phyloP scores from a whole-genome alignment of 805 yeast species.

The Deakozyma indianensis region DNA sequence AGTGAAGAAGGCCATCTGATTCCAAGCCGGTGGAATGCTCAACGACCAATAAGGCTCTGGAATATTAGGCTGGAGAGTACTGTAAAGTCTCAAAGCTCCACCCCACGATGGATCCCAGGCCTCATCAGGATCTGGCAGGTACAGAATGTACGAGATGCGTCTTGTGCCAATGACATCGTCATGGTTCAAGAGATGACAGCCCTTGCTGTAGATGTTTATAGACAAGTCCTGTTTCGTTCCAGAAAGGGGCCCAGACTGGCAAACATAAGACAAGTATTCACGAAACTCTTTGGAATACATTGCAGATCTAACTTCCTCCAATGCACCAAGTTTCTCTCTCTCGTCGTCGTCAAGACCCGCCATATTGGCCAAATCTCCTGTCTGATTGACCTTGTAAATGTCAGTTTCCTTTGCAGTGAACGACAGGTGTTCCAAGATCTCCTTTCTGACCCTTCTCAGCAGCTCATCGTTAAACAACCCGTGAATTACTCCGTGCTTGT shows the following conservation, averaged over 20 bases:
- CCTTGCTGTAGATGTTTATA: slow-evolving; percentile 77
- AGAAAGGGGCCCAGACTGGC: slow-evolving; percentile 79
- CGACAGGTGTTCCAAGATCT: slow-evolving; percentile 68
- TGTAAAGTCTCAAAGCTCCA: slow-evolving; percentile 78
- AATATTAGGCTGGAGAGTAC: slow-evolving; percentile 75
- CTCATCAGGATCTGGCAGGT: slow-evolving; percentile 83
- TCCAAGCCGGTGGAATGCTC: slow-evolving; percentile 80
- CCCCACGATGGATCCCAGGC: slow-evolving; percentile 88
- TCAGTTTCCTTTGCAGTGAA: slow-evolving; percentile 96
- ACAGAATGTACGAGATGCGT: slow-evolving; percentile 81
- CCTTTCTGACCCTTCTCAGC: slow-evolving; percentile 66
- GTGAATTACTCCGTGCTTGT: slow-evolving; percentile 76
- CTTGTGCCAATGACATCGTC: slow-evolving; percentile 97
- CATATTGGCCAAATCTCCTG: slow-evolving; percentile 82
- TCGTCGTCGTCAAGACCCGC: slow-evolving; percentile 75
- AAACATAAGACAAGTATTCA: slow-evolving; percentile 57
- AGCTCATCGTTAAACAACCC: slow-evolving; percentile 64
- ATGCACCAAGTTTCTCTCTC: slow-evolving; percentile 53
- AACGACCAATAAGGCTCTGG: slow-evolving; percentile 64
- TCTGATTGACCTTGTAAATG: slow-evolving; percentile 76
- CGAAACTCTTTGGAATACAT: slow-evolving; percentile 79
- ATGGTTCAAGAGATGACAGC: slow-evolving; percentile 88
- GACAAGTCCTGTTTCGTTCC: slow-evolving; percentile 90
- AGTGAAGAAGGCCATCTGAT: slow-evolving; percentile 88
- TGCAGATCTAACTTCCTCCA: slow-evolving; percentile 71